Percentiles rank a stretch among this genome's conserved stretches.
Conservation (phyloP, 2,329 filamentous ascomycete genomes). For the Cephalotrichum gorgonifer region DNA sequence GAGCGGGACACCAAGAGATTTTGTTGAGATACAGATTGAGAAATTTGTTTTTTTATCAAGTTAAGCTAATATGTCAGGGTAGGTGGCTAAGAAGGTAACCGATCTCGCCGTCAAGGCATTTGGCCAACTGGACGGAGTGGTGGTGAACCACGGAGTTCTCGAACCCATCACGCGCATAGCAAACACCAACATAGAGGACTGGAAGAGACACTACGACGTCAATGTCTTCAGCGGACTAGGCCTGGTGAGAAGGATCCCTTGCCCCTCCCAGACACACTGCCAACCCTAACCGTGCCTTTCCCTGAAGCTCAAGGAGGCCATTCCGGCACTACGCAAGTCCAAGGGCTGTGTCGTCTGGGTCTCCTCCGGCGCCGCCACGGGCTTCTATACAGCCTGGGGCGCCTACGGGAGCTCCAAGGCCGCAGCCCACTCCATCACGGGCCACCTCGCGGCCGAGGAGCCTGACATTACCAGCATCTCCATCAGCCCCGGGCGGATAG, state of each 20-base stretch:
- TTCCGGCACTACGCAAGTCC: constrained; percentile 57
- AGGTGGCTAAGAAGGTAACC: constrained; percentile 42
- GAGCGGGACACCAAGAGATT: too few species aligned
- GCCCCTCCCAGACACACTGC: not conserved
- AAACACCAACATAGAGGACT: constrained; percentile 59
- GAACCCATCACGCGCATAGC: constrained; percentile 63
- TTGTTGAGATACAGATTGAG: not conserved
- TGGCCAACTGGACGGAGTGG: constrained; percentile 65
- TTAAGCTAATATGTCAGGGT: not conserved
- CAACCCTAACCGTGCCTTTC: not conserved
- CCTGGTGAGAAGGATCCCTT: constrained; percentile 48
- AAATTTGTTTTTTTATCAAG: not conserved
- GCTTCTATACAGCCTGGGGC: constrained; percentile 63
- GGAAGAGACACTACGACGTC: constrained; percentile 66
- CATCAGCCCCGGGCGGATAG: constrained; percentile 69
- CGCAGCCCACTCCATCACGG: constrained; percentile 67
- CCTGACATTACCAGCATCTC: constrained; percentile 62
- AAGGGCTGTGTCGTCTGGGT: constrained; percentile 67
- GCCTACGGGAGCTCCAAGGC: constrained; percentile 78
- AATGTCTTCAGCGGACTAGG: constrained; percentile 81
- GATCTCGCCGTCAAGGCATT: constrained; percentile 57
- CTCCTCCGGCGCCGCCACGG: constrained; percentile 65
- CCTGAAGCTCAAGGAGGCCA: constrained; percentile 54
- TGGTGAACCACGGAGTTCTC: constrained; percentile 81
- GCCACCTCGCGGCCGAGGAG: constrained; percentile 68